phyloP scores from a whole-genome alignment of 2,329 filamentous ascomycete species.

The Xylariales sp. region DNA sequence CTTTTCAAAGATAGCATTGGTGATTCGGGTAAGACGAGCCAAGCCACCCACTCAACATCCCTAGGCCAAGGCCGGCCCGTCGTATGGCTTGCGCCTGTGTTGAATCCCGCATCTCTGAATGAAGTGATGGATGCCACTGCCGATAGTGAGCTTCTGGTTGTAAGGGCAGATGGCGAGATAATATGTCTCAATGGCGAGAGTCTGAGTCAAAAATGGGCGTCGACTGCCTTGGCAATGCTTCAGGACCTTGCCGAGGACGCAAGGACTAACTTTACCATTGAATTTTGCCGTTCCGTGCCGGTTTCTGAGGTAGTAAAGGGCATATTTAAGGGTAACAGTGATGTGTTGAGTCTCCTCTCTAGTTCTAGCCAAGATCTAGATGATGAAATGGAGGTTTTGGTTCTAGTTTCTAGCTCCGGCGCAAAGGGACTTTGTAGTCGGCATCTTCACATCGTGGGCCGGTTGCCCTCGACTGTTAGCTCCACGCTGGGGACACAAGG shows the following conservation, averaged over 20 bases:
- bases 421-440: constrained; percentile 44
- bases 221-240: constrained; percentile 56
- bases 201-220: constrained; percentile 61
- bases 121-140: constrained; percentile 35
- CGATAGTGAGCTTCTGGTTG: constrained; percentile 60
- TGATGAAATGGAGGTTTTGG: constrained; percentile 64
- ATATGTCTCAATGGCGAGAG: constrained; percentile 69
- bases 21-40: constrained; percentile 63
- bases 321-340: constrained; percentile 65
- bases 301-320: constrained; percentile 64
- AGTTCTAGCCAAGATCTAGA: constrained; percentile 57
- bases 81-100: constrained; percentile 56
- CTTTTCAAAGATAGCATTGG: constrained; percentile 69
- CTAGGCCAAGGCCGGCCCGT: constrained; percentile 57
- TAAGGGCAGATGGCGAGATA: constrained; percentile 71
- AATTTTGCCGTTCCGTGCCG: constrained; percentile 60
- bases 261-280: constrained; percentile 56
- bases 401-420: constrained; percentile 59
- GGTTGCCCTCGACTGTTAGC: constrained; percentile 39
- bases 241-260: constrained; percentile 55
- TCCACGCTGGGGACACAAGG: constrained; percentile 37
- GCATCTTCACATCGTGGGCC: constrained; percentile 47
- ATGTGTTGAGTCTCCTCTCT: constrained; percentile 64
- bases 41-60: constrained; percentile 59
- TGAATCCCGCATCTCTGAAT: constrained; percentile 45